phyloP scores from a whole-genome alignment of 2,329 filamentous ascomycete species.

The Penicillium sp. region DNA sequence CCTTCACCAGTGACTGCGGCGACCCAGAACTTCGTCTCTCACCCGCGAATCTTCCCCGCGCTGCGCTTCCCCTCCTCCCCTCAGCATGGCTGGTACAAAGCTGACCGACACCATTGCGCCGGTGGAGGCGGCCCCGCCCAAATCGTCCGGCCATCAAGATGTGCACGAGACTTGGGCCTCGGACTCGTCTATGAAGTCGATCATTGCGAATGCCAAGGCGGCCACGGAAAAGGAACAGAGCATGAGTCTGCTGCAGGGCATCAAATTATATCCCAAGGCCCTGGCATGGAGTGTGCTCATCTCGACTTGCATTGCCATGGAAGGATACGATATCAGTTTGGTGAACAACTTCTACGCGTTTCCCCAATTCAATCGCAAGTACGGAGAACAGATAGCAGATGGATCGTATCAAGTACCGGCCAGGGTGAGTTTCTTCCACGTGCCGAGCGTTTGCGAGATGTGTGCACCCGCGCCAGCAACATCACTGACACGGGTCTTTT shows the following conservation, averaged over 20 bases:
- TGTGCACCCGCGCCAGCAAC: too few relatives aligned
- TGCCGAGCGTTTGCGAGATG: too few relatives aligned
- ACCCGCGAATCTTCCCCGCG: slow-evolving; percentile 1
- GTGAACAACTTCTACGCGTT: slow-evolving; percentile 70
- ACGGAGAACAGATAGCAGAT: slow-evolving; percentile 29
- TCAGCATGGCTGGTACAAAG: slow-evolving; percentile 26
- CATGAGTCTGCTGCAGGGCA: slow-evolving; percentile 69
- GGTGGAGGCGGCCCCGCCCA: slow-evolving; percentile 11
- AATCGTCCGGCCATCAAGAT: slow-evolving; percentile 9
- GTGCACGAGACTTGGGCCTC: slow-evolving; percentile 16
- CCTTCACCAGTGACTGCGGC: not conserved
- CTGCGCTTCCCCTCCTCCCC: not conserved
- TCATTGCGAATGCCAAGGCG: slow-evolving; percentile 38
- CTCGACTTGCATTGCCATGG: slow-evolving; percentile 88
- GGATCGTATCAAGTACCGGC: slow-evolving; percentile 38
- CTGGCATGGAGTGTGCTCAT: slow-evolving; percentile 78
- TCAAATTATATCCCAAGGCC: slow-evolving; percentile 80
- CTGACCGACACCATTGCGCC: slow-evolving; percentile 25
- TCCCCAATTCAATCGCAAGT: slow-evolving; percentile 37
- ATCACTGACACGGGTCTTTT: too few relatives aligned
- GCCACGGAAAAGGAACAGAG: slow-evolving; percentile 48
- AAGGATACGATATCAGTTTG: slow-evolving; percentile 77
- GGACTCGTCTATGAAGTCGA: slow-evolving; percentile 24
- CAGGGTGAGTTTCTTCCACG: slow-evolving; percentile 23
- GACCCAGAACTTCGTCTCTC: not conserved